Evolutionary conservation across 163 green algal genomes (phyloP), one percentile per base, ranked within the genome.

Genomic region (Prototheca cutis): DNA sequence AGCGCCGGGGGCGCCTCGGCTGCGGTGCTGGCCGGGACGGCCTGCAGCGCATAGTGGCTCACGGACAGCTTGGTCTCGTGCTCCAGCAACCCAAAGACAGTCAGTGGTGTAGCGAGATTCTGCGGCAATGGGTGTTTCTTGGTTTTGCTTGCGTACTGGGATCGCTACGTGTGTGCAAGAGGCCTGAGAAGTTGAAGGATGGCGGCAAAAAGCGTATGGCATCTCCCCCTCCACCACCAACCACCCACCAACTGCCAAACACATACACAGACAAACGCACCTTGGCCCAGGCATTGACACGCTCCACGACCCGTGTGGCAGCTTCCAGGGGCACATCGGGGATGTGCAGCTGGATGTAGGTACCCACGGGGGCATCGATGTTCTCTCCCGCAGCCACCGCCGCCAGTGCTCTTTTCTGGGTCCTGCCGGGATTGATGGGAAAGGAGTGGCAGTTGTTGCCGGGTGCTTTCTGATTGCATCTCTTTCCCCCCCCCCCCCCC

Each of bases 1-100:
- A 98, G 40, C 1, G 87, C 77, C 2, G 80, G 71, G 1, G 45
- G 31, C 63, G 87, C 94, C 4, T 31, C 60, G 1, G 67, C 15
- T 6, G 72, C 70, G 72, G 92, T 91, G 40, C 59, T 74, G n/a
- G n/a, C n/a, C n/a, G n/a, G n/a, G n/a, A n/a, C n/a, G n/a, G n/a
- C n/a, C n/a, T n/a, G n/a, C 24, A 97, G 27, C 4, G 62, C 53
- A 39, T 90, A 95, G 74, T 99, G 86, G 54, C 95, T 63, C 29
- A 98, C 85, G 6, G 78, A 87, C 45, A 96, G 73, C 71, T 94
- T 94, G 61, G 69, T 77, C 81, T 99, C 91, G 65, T 99, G 88
- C 66, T 90, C 78, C 65, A 97, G 70, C 33, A 98, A 80, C 2
- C 84, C 89, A 32, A 75, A 81, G 4, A 73, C 79, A 2, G 80